Percentiles rank a stretch among this genome's conserved stretches.
Evolutionary conservation across 2,329 filamentous ascomycete species (phyloP).

Genomic region (Fusarium tricinctum): DNA sequence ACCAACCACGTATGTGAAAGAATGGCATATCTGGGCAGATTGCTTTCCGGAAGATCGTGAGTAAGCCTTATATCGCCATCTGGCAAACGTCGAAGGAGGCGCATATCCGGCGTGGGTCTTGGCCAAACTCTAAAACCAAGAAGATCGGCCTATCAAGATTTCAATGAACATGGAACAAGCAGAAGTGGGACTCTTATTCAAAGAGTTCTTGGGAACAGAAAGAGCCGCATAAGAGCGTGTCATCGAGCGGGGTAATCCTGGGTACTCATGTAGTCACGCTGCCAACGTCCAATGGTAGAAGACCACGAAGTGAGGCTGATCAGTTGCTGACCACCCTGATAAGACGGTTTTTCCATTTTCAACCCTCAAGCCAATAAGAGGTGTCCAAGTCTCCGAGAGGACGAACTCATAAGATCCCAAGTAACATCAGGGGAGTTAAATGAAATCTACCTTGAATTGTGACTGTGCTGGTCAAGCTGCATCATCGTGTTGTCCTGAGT

Average conservation of each 20-base stretch:
- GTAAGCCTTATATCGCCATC: background rate
- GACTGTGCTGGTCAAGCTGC: too few relatives aligned
- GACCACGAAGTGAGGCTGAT: background rate
- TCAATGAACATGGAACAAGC: background rate
- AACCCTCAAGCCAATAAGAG: too few relatives aligned
- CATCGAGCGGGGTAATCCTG: background rate
- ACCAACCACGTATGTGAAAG: slow-evolving; percentile 29
- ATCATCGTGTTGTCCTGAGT: too few relatives aligned
- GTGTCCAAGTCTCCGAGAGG: too few relatives aligned
- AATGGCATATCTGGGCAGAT: slow-evolving; percentile 23
- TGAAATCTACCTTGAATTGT: too few relatives aligned
- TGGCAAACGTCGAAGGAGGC: background rate
- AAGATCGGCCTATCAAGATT: background rate
- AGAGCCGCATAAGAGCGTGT: background rate
- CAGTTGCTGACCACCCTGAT: background rate
- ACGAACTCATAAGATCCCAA: too few relatives aligned
- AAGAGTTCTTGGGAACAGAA: background rate
- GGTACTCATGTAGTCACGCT: background rate
- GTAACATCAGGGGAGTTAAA: too few relatives aligned
- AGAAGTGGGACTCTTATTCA: background rate
- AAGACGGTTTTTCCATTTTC: background rate
- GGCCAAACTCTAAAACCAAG: background rate
- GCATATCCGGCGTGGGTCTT: background rate
- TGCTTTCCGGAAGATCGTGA: background rate
- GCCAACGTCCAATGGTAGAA: background rate